A percentile compares a stretch with the other conserved stretches of the same genome.
phyloP scores from a whole-genome alignment of 2,329 filamentous ascomycete genomes.

The Rutstroemia sp. region DNA sequence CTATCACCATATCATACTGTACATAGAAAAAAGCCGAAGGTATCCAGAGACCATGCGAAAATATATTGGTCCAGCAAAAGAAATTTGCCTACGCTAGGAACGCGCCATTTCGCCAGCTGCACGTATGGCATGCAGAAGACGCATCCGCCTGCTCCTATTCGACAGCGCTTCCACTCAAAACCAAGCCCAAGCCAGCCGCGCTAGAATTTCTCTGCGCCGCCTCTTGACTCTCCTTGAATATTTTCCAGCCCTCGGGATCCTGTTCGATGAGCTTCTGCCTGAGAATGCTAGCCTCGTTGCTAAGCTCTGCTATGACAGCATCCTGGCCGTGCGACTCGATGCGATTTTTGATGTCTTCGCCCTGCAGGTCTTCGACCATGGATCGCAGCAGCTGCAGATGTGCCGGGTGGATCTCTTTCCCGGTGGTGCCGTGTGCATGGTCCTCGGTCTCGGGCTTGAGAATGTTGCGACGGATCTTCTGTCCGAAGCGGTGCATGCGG shows the following conservation, averaged over 20 bases:
- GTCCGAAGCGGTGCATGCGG: conserved; percentile 60
- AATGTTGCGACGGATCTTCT: conserved; percentile 57
- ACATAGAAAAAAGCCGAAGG: background rate
- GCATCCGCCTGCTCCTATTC: conserved; percentile 8
- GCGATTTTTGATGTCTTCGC: conserved; percentile 47
- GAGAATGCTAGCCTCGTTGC: conserved; percentile 36
- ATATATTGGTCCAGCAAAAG: background rate
- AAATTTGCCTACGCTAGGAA: background rate
- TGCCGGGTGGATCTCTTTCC: conserved; percentile 24
- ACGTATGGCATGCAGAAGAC: background rate
- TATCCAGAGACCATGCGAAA: background rate
- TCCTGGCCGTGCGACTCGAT: conserved; percentile 46
- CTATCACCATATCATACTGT: no score
- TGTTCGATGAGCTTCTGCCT: conserved; percentile 44
- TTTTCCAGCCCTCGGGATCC: conserved; percentile 60
- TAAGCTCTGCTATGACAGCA: conserved; percentile 52
- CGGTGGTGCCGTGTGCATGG: conserved; percentile 35
- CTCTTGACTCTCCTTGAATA: conserved; percentile 54
- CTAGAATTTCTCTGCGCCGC: conserved; percentile 22
- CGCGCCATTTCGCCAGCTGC: background rate
- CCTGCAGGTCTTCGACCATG: conserved; percentile 55
- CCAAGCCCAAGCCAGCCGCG: conserved; percentile 10
- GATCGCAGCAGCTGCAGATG: conserved; percentile 45
- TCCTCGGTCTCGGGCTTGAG: conserved; percentile 35
- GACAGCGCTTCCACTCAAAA: conserved; percentile 19